Evolutionary conservation across 2,329 filamentous ascomycete species (phyloP), one percentile per base, ranked within the genome.

Genomic region (Beauveria sp.): DNA sequence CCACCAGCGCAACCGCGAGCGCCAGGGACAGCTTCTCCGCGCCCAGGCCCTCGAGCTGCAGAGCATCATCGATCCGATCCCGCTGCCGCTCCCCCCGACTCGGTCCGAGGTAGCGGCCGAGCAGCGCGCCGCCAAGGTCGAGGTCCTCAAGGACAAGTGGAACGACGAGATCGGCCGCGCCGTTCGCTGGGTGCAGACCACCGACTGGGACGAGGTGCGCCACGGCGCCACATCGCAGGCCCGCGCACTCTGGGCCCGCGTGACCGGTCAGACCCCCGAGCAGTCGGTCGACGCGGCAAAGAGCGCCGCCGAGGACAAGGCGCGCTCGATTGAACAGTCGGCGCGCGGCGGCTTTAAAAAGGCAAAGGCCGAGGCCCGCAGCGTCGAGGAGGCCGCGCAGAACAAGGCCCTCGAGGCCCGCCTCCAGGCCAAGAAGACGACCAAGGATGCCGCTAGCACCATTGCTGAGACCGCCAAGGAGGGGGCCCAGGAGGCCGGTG

Each of bases 61-160:
- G 58, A 72, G 75, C 61, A 74, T 87, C 65, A 68, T 82, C 70
- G 77, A 82, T 66, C 77, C 81, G 40, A 71, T 77, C 62, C 76
- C 76, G 24, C 74, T 77, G 10, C 75, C 75, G 9, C 77, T 79
- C 12, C 79, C 78, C 2, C 81, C 79, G 12, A 79, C 79, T 10
- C 76, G 82, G 50, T 75, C 79, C 49, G 80, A 84, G 68, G 72
- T 78, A 45, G 78, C 80, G 52, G 76, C 78, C 43, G 74, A 81
- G 57, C 77, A 83, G 66, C 78, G 81, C 64, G 79, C 81, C 30
- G 79, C 80, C 53, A 76, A 89, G 55, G 71, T 86, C 59, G 88
- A 92, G 70, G 78, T 84, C 42, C 80, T 87, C 67, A 93, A 93
- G 77, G 87, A 90, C 69, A 79, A 84, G 63, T 93, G 90, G 90